Percentiles rank a stretch among this genome's conserved stretches.
These are phyloP conservation scores for Scedosporium minutisporum DNA, from an alignment of 2,329 filamentous ascomycete genomes.

Conservation along the genomic window DNA sequence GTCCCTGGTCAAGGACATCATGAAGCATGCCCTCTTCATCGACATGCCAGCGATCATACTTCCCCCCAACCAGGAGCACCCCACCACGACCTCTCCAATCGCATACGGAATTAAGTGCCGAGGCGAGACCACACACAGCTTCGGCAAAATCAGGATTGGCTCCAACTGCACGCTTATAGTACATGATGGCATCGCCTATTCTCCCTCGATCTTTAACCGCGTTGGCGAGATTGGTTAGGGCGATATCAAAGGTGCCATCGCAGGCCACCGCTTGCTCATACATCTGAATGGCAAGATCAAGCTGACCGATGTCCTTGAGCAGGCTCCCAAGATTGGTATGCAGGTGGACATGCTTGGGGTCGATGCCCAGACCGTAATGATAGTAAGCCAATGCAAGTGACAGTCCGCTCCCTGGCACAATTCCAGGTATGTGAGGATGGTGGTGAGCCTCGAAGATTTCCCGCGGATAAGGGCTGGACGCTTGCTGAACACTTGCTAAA, in stretches of 20 bases:
- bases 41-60: conserved; percentile 87
- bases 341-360: conserved; percentile 83
- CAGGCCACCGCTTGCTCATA: conserved; percentile 90
- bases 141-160: conserved; percentile 96
- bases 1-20: conserved; percentile 54
- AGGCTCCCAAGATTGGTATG: conserved; percentile 95
- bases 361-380: conserved; percentile 81
- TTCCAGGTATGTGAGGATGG: conserved; percentile 57
- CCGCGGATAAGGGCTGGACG: conserved; percentile 11
- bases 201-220: conserved; percentile 94
- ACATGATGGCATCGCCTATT: conserved; percentile 82
- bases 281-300: conserved; percentile 89
- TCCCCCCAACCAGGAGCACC: conserved; percentile 62
- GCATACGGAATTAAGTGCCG: conserved; percentile 92
- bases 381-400: conserved; percentile 87
- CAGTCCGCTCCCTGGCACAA: conserved; percentile 76
- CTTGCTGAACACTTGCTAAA: conserved; percentile 84
- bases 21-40: conserved; percentile 72
- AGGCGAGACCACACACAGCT: conserved; percentile 89
- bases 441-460: neutral
- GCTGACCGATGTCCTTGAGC: conserved; percentile 89
- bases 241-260: conserved; percentile 93
- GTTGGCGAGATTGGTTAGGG: conserved; percentile 90
- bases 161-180: conserved; percentile 81
- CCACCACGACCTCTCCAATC: conserved; percentile 88